Evolutionary conservation across 352 stramenopile genomes (phyloP), one percentile per base, ranked within the genome.

Genomic region (Plasmopara viticola): DNA sequence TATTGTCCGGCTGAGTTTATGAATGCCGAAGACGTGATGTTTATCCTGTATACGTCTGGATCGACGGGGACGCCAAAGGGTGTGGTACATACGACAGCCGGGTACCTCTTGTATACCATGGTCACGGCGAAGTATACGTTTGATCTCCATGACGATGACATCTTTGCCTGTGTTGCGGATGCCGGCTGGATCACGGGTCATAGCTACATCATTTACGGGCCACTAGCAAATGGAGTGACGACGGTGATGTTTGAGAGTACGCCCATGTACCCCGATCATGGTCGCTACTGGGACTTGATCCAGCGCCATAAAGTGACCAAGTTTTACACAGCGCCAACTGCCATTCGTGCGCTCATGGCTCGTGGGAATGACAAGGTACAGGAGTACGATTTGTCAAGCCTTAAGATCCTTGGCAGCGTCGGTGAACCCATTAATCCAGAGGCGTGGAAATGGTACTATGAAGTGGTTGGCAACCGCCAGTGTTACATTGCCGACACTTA

Each of bases 341-440:
- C 97, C 5, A 99, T 99, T 69, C 94, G 97, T 55, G 90, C 95
- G n/a, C 66, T 99, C 17, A 99, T 99, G 95, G 81, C 93, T 29
- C 95, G 97, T 55, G 94, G 94, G 34, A 78, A 95, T 57, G 88
- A 97, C 37, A 72, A 87, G 38, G 85, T 97, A 15, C 80, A 87
- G 25, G 93, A 97, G 48, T 68, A 70, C 17, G 61, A 69, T 44
- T 18, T 68, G 9, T 66, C 84, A 35, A 91, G 70, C 29, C 71
- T 99, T 30, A 89, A 94, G 31, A 82, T 99, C 30, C 75, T 99
- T 10, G 96, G 96, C 15, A 98, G 90, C 47, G 97, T 99, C 17
- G 97, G 97, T 29, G 97, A 99, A 72, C 97, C 96, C 6, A 99
- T 99, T 72, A 99, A 99, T 72, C 96, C 96, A 0, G 96, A 98